These are phyloP conservation scores for Amanita thiersii DNA, from an alignment of 768 basidiomycete genomes.

Conservation along the genomic window DNA sequence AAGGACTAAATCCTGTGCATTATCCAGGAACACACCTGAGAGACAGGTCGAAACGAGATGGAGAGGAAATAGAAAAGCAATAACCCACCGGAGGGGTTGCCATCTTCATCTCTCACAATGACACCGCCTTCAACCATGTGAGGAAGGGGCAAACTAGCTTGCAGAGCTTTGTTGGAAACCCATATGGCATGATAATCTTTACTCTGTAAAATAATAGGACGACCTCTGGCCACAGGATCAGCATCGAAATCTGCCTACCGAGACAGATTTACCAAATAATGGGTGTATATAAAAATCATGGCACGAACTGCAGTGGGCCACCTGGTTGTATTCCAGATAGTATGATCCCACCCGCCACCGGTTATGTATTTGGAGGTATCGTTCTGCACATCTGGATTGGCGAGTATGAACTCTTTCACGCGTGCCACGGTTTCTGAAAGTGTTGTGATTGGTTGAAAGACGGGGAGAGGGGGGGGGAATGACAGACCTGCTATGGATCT, in stretches of 20 bases:
- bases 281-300: not conserved
- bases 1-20: constrained; percentile 70
- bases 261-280: no score
- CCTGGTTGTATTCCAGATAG: constrained; percentile 47
- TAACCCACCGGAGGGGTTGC: constrained; percentile 61
- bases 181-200: constrained; percentile 89
- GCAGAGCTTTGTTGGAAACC: constrained; percentile 63
- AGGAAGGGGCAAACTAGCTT: constrained; percentile 54
- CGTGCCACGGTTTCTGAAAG: constrained; percentile 51
- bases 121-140: constrained; percentile 70
- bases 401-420: constrained; percentile 52
- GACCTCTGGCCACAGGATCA: constrained; percentile 57
- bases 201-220: constrained; percentile 71
- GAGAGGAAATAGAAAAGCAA: constrained; percentile 2
- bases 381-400: constrained; percentile 44
- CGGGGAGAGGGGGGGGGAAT: not conserved
- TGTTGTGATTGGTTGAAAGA: not conserved
- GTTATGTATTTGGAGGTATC: constrained; percentile 58
- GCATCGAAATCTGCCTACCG: constrained; percentile 69
- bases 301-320: constrained; percentile 64
- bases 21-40: constrained; percentile 73
- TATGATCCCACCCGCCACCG: constrained; percentile 92
- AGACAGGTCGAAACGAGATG: constrained; percentile 4
- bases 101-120: constrained; percentile 59
- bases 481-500: constrained; percentile 45